These are phyloP conservation scores for Pyrus communis DNA, from an alignment of 306 rosid genomes.

Conservation along the genomic window DNA sequence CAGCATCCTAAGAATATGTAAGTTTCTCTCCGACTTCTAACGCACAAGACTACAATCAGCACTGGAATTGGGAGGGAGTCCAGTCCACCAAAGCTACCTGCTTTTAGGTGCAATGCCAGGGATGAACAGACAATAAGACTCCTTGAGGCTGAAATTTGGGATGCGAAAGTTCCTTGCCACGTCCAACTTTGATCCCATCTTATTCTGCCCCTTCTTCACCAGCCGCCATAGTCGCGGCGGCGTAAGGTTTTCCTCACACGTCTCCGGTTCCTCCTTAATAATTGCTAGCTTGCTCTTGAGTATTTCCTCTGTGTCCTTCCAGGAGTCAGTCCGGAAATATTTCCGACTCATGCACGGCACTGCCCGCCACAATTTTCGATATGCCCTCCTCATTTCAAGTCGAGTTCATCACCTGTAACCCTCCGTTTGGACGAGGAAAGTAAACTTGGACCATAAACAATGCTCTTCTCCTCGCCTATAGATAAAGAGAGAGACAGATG, in stretches of 20 bases:
- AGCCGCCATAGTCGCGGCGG: slow-evolving; percentile 31
- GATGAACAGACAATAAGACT: slow-evolving; percentile 41
- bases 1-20: too few relatives aligned
- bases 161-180: slow-evolving; percentile 25
- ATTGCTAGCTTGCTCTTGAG: slow-evolving; percentile 66
- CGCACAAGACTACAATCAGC: slow-evolving; percentile 6
- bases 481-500: neutral
- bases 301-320: slow-evolving; percentile 57
- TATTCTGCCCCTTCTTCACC: slow-evolving; percentile 36
- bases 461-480: slow-evolving; percentile 22
- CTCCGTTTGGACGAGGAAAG: neutral
- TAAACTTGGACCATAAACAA: neutral
- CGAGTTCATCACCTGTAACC: neutral
- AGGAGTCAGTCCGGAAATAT: slow-evolving; percentile 36
- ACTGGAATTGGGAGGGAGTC: slow-evolving; percentile 15
- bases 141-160: slow-evolving; percentile 48
- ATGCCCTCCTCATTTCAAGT: slow-evolving; percentile 49
- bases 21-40: neutral
- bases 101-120: slow-evolving; percentile 43
- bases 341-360: slow-evolving; percentile 60
- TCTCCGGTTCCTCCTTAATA: slow-evolving; percentile 65
- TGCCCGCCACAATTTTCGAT: slow-evolving; percentile 39
- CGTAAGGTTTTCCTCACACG: slow-evolving; percentile 33
- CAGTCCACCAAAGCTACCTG: slow-evolving; percentile 39
- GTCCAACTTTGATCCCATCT: slow-evolving; percentile 31